A percentile compares a stretch with the other conserved stretches of the same genome.
These are phyloP conservation scores for Candolleomyces aberdarensis DNA, from an alignment of 768 basidiomycete species.

Conservation along the genomic window DNA sequence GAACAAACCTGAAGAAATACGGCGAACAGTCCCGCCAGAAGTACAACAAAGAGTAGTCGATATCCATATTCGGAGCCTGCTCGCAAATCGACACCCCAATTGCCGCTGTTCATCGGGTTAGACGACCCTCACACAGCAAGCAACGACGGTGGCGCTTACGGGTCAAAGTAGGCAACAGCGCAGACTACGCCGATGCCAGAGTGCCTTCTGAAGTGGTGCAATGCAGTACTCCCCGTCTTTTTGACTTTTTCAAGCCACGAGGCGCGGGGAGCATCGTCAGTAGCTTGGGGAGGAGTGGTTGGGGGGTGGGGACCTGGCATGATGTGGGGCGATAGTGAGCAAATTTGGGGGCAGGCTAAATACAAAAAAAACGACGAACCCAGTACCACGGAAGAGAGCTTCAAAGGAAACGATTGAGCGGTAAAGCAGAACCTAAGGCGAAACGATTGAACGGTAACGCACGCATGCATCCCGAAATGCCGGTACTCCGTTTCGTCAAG, in stretches of 20 bases:
- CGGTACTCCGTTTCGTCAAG: too few relatives aligned
- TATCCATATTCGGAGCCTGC: constrained; percentile 87
- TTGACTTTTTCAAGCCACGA: constrained; percentile 21
- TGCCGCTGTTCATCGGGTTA: constrained; percentile 50
- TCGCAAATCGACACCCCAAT: constrained; percentile 89
- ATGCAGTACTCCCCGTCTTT: constrained; percentile 25
- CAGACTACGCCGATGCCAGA: constrained; percentile 85
- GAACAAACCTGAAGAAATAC: constrained; percentile 70
- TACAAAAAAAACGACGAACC: constrained; percentile 34
- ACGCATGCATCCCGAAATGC: not conserved
- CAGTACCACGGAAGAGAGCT: constrained; percentile 33
- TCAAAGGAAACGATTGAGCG: constrained; percentile 11
- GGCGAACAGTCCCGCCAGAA: constrained; percentile 79
- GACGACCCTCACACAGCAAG: constrained; percentile 1
- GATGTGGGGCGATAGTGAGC: constrained; percentile 13
- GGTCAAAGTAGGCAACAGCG: constrained; percentile 86
- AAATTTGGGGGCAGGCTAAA: constrained; percentile 17
- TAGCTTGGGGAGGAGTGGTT: constrained; percentile 9
- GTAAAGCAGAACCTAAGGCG: constrained; percentile 7
- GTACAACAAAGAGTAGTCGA: constrained; percentile 78
- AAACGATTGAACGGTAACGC: constrained; percentile 38
- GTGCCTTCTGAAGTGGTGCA: constrained; percentile 59
- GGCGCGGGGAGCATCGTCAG: constrained; percentile 1
- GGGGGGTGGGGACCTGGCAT: constrained; percentile 21
- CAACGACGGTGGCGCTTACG: constrained; percentile 44